Base-by-base conservation (phyloP, 139 green algal genomes). In the Ettlia oleoabundans region DNA sequence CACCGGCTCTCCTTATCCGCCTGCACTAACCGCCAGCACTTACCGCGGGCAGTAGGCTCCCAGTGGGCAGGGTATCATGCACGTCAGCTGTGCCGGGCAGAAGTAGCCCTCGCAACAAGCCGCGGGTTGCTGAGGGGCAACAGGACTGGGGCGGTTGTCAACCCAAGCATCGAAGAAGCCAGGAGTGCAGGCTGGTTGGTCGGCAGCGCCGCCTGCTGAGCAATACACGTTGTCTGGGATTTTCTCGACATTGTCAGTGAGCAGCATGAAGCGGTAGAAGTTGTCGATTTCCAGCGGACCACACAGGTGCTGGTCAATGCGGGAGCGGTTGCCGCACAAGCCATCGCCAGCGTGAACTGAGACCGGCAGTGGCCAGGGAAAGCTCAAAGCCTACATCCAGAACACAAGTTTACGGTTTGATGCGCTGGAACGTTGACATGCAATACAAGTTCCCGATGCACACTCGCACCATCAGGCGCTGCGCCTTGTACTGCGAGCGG, bases 41-140 rank as follows among this genome's bases (percentile, higher is more conserved):
- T 61, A 84, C 85, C 81, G 80, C 4, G 69, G 86, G 63, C 88
- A 91, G 71, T 68, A 89, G 37, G 67, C 76, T 28, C 88, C 88
- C 41, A 87, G 41, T 4, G 88, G 88, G 62, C 88, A 91, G 32
- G 88, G 88, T 22, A 91, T 82, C 74, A 91, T 83, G 83, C 88
- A 91, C 7, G 71, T 89, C 58, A 91, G 73, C 51, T 66, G 33
- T 1, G 76, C 24, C 0, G 86, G 88, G 68, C 88, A 91, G 52
- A 91, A 91, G 63, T 87, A 91, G n/a, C 88, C 88, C 28, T 69
- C 73, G 78, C 88, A 91, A 78, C 88, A 91, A 43, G 88, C 63
- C 53, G 83, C 73, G 8, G 80, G 43, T 37, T 63, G 22, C 71
- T 66, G 55, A 19, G 30, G 52, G 21, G 37, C 66, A 32, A 76